Evolutionary conservation across 2,329 filamentous ascomycete species (phyloP), one percentile per base, ranked within the genome.

Genomic region (Cryphonectria naterciae): DNA sequence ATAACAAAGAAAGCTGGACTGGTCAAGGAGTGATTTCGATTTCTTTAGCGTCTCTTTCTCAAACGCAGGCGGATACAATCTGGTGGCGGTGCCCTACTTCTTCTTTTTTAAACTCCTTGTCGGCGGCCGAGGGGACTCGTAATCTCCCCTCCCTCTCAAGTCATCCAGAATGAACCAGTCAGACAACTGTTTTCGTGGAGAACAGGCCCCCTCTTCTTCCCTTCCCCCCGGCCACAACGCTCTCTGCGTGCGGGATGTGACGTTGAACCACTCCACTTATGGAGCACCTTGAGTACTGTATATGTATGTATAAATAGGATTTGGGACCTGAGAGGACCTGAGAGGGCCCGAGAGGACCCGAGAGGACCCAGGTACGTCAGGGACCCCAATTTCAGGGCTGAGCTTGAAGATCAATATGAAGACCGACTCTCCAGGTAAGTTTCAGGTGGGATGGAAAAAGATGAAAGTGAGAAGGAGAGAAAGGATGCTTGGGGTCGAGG

Each of bases 241-340:
- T 17, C n/a, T 35, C 28, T 58, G 54, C 1, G 28, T 1, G 32
- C 58, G 58, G 58, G 58, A 61, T 61, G 58, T 61, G 58, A 61
- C 58, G 58, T 39, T n/a, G 22, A 15, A 35, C 46, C 46, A 49
- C 58, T 61, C 58, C 58, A 61, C 58, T 22, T 35, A 39, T 58
- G 28, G 25, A 35, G 54, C 25, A 19, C 25, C 4, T 32, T 10
- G 54, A 28, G 25, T 32, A 19, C 54, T 35, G 22, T n/a, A 49
- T 49, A n/a, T n/a, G 46, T n/a, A 25, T 22, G 32, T 62, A 62
- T 62, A 46, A 64, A 64, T 64, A 64, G 61, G 46, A 4, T 13
- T 49, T 49, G 46, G 19, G 46, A n/a, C 46, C 46, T 49, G 46
- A 49, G 46, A 32, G 19, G 46, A 10, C 46, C 46, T n/a, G 46